A percentile compares a stretch with the other conserved stretches of the same genome.
Evolutionary conservation across 2,329 filamentous ascomycete genomes (phyloP).

Genomic region (Colletotrichum cordylinicola): DNA sequence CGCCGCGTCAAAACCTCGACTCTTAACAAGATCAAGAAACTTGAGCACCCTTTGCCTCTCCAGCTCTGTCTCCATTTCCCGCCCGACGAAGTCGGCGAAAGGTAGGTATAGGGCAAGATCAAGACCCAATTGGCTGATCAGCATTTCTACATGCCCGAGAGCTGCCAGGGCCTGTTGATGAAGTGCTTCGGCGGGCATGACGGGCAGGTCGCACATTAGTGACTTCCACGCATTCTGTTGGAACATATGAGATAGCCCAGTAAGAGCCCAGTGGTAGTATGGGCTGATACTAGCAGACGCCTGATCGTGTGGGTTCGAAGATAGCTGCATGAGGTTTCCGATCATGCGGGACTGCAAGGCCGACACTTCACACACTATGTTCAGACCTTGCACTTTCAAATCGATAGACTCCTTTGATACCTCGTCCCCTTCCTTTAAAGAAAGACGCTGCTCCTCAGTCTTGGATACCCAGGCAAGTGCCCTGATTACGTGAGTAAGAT

Average conservation of each 20-base stretch:
- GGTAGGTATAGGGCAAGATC: neutral
- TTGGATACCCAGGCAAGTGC: neutral
- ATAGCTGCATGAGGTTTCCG: neutral
- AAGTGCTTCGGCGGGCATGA: neutral
- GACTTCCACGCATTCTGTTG: neutral
- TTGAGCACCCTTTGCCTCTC: neutral
- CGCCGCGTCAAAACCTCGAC: neutral
- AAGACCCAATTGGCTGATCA: neutral
- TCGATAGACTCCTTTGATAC: neutral
- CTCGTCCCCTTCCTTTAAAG: neutral
- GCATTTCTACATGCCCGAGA: neutral
- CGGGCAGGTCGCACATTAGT: neutral
- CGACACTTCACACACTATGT: neutral
- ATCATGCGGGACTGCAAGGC: neutral
- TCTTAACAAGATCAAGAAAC: neutral
- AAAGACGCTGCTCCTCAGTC: neutral
- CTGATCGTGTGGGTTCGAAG: neutral
- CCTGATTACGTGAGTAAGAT: neutral
- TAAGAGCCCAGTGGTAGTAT: neutral
- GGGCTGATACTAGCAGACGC: neutral
- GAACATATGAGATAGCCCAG: neutral
- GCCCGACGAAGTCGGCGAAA: neutral
- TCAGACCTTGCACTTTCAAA: neutral
- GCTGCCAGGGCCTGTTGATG: neutral
- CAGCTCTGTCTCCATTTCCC: neutral